Evolutionary conservation across 1,284 basidiomycete species (phyloP), one percentile per base, ranked within the genome.

Genomic region (Caloboletus firmus): DNA sequence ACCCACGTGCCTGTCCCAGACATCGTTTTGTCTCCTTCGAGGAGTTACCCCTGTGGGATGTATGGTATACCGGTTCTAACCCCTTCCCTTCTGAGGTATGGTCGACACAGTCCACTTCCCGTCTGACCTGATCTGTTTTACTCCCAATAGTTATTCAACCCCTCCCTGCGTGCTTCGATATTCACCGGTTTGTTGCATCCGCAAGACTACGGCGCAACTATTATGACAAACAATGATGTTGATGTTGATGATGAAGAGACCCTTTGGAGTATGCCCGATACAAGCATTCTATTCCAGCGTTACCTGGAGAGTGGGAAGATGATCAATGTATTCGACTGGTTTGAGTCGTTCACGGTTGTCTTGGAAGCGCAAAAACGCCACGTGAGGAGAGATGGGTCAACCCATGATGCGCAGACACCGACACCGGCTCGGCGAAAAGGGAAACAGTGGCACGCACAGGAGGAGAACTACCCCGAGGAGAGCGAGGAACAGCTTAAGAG

Each of bases 271-370:
- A 74, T 84, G 49, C 84, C 87, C 0, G 89, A 92, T 62, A 84
- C 81, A 7, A 83, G 79, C 59, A 85, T 91, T 51, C 73, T 91
- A n/a, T 90, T 91, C 71, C 73, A 74, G 41, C 77, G 87, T 18
- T 91, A 90, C 69, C 73, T 85, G 49, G 85, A 91, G 59, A 86
- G 86, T 44, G 88, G 88, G 42, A 83, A 79, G 68, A 81, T 87
- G 79, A 80, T 92, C 69, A 92, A 92, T 62, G 79, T 89, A 2
- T 89, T 87, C 64, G 89, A 92, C 68, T 91, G 89, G 89, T 91
- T 83, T 63, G 82, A 87, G 59, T 78, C 84, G 15, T 92, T 91
- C 65, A 76, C 78, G 34, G 70, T 75, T 28, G 83, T 80, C 36
- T 67, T 89, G 48, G 85, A 89, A 61, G 71, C 69, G 5, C 86